Conservation (phyloP, 2,329 filamentous ascomycete genomes). For the Pseudomassariella vexata region DNA sequence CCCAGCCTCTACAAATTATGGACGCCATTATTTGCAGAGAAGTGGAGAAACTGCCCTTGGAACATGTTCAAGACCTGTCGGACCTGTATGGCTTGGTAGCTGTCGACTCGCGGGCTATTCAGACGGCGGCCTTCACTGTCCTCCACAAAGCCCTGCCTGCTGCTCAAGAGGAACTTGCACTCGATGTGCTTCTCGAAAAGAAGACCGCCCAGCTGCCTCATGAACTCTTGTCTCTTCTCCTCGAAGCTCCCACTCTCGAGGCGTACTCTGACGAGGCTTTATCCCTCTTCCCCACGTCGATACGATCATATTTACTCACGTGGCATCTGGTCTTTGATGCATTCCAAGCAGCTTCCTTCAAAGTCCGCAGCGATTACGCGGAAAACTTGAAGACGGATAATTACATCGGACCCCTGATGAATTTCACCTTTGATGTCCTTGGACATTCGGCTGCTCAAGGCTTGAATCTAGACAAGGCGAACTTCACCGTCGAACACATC, state of each 20-base stretch:
- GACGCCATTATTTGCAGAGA: slow-evolving; percentile 69
- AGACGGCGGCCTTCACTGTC: slow-evolving; percentile 74
- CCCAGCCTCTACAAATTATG: slow-evolving; percentile 68
- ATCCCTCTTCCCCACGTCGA: slow-evolving; percentile 59
- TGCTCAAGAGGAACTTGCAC: slow-evolving; percentile 73
- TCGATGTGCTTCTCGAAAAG: slow-evolving; percentile 71
- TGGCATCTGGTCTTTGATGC: slow-evolving; percentile 91
- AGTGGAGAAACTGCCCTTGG: slow-evolving; percentile 56
- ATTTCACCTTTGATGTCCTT: slow-evolving; percentile 79
- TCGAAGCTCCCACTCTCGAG: slow-evolving; percentile 71
- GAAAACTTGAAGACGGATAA: slow-evolving; percentile 71
- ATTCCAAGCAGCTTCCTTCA: slow-evolving; percentile 71
- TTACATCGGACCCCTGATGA: slow-evolving; percentile 62
- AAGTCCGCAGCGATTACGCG: slow-evolving; percentile 75
- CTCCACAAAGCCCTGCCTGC: slow-evolving; percentile 75
- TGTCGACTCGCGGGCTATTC: slow-evolving; percentile 67
- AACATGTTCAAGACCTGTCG: slow-evolving; percentile 56
- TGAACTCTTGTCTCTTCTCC: slow-evolving; percentile 76
- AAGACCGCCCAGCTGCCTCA: slow-evolving; percentile 68
- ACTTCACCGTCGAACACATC: slow-evolving; percentile 53
- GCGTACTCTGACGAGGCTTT: slow-evolving; percentile 60
- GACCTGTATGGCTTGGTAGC: slow-evolving; percentile 73
- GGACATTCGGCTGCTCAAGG: slow-evolving; percentile 71
- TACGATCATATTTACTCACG: slow-evolving; percentile 78
- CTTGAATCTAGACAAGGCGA: slow-evolving; percentile 65